A percentile compares a stretch with the other conserved stretches of the same genome.
These are phyloP conservation scores for Fraxinus dipetala DNA, from an alignment of 305 asterid species.

Conservation along the genomic window DNA sequence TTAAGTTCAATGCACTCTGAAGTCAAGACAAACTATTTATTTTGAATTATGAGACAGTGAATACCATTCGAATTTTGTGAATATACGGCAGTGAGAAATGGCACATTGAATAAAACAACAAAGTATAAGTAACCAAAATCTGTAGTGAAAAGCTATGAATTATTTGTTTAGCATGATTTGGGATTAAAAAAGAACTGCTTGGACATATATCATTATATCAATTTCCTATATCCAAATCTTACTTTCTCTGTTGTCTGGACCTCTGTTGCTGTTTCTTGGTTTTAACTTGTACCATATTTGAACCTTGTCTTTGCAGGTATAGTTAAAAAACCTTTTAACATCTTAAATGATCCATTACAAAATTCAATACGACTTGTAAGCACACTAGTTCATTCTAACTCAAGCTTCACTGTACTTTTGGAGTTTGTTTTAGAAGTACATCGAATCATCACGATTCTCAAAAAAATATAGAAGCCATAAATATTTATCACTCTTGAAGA, in stretches of 20 bases:
- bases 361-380: background rate
- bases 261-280: background rate
- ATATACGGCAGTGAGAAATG: background rate
- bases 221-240: slow-evolving; percentile 3
- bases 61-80: background rate
- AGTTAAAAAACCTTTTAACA: background rate
- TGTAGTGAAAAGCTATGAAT: background rate
- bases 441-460: background rate
- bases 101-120: slow-evolving; percentile 2
- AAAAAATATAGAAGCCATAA: background rate
- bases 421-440: background rate
- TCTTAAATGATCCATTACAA: background rate
- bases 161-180: background rate
- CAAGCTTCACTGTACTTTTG: background rate
- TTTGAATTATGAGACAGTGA: slow-evolving; percentile 9
- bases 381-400: slow-evolving; percentile 2
- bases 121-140: background rate
- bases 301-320: background rate
- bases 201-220: background rate
- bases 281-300: background rate
- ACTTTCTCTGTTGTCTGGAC: background rate
- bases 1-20: slow-evolving; percentile 2
- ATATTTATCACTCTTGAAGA: background rate
- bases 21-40: slow-evolving; percentile 3
- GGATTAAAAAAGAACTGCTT: background rate